Evolutionary conservation across 768 basidiomycete genomes (phyloP).

Genomic region (Hygrocybe punicea): DNA sequence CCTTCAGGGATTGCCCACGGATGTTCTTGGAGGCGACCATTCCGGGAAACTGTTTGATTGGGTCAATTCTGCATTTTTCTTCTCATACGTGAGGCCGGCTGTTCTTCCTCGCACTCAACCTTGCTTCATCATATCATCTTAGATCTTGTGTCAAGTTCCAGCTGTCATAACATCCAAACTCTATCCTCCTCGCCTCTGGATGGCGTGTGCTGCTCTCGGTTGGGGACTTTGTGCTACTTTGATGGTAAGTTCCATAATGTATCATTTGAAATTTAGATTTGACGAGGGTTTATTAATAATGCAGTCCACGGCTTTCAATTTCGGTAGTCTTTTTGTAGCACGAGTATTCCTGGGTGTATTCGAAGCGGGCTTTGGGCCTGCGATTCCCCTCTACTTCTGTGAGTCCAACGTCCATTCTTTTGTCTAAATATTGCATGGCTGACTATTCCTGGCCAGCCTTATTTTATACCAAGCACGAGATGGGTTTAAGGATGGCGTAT

Average conservation of each 20-base stretch:
- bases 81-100: conserved; percentile 56
- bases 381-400: conserved; percentile 78
- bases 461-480: conserved; percentile 72
- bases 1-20: conserved; percentile 63
- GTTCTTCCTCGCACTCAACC: neutral
- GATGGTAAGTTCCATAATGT: conserved; percentile 46
- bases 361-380: conserved; percentile 75
- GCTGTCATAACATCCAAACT: conserved; percentile 64
- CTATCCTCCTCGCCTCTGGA: conserved; percentile 64
- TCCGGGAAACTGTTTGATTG: conserved; percentile 72
- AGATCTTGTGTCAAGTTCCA: conserved; percentile 72
- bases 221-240: conserved; percentile 77
- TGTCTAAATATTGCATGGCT: neutral
- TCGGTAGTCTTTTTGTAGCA: conserved; percentile 53
- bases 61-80: conserved; percentile 74
- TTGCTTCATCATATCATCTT: neutral
- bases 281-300: neutral
- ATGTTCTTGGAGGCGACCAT: conserved; percentile 63
- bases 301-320: conserved; percentile 62
- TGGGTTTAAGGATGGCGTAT: conserved; percentile 72
- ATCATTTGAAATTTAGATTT: neutral
- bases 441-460: conserved; percentile 45
- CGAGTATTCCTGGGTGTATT: conserved; percentile 70
- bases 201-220: conserved; percentile 60
- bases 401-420: conserved; percentile 22